These are phyloP conservation scores for Fusarium succisae DNA, from an alignment of 2,329 filamentous ascomycete genomes.

Conservation along the genomic window DNA sequence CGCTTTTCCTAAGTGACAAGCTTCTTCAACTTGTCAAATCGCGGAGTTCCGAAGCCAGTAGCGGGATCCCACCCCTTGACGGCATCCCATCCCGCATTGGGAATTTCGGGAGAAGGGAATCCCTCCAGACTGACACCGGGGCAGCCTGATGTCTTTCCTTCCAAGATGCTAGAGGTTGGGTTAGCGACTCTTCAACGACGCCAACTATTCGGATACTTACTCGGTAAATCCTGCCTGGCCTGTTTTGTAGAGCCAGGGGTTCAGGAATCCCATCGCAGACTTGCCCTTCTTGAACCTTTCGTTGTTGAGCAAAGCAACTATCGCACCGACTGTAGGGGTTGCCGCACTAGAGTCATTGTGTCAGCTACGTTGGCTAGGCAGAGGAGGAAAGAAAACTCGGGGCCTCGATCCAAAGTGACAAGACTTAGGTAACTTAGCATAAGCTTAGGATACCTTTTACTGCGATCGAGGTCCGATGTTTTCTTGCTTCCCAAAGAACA, in stretches of 20 bases:
- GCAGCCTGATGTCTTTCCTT: constrained; percentile 48
- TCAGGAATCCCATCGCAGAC: constrained; percentile 66
- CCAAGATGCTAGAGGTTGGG: constrained; percentile 45
- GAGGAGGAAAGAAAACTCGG: neutral
- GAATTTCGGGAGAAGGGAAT: constrained; percentile 40
- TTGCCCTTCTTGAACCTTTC: constrained; percentile 65
- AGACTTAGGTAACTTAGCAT: neutral
- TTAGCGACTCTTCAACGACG: neutral
- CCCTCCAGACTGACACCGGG: constrained; percentile 40
- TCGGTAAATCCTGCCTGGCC: constrained; percentile 48
- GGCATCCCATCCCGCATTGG: constrained; percentile 43
- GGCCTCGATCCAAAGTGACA: neutral
- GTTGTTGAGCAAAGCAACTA: constrained; percentile 73
- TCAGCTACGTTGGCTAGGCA: neutral
- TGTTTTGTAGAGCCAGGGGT: constrained; percentile 66
- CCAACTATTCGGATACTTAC: constrained; percentile 33
- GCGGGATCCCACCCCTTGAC: constrained; percentile 50
- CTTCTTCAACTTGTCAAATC: constrained; percentile 49
- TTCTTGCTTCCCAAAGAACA: neutral
- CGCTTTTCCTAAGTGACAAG: constrained; percentile 21
- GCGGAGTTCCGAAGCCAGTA: constrained; percentile 57
- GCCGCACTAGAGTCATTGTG: constrained; percentile 56
- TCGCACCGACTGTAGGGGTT: constrained; percentile 68
- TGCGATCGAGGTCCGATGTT: neutral
- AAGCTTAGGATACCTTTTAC: neutral